These are phyloP conservation scores for Phanerochaete sordida DNA, from an alignment of 768 basidiomycete species.

Conservation along the genomic window DNA sequence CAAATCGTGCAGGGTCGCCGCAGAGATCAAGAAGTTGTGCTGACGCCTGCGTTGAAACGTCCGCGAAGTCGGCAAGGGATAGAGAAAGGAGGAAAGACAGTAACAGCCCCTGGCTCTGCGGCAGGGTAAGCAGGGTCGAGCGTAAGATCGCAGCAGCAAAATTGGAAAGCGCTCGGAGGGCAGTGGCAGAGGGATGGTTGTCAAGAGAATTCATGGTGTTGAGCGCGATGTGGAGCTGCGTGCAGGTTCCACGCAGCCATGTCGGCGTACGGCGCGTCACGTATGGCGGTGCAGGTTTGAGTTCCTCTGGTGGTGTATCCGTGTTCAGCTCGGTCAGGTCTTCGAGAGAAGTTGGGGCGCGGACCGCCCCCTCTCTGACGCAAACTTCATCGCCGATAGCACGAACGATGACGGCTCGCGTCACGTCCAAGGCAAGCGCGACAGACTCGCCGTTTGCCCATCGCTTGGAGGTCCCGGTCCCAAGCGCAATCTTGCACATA, in stretches of 20 bases:
- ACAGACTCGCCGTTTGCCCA: conserved; percentile 76
- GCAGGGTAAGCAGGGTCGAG: conserved; percentile 57
- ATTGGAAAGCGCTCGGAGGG: conserved; percentile 51
- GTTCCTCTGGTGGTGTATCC: background rate
- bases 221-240: conserved; percentile 81
- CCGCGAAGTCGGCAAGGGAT: conserved; percentile 52
- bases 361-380: conserved; percentile 54
- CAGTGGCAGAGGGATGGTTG: conserved; percentile 66
- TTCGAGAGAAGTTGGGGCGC: conserved; percentile 54
- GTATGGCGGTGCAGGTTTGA: conserved; percentile 27
- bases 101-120: conserved; percentile 63
- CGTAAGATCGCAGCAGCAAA: conserved; percentile 56
- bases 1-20: conserved; percentile 33
- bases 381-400: conserved; percentile 71
- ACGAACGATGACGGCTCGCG: conserved; percentile 50
- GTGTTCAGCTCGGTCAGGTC: conserved; percentile 45
- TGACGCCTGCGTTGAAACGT: conserved; percentile 49
- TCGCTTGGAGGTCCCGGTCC: conserved; percentile 46
- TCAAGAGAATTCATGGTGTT: conserved; percentile 70
- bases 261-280: conserved; percentile 58
- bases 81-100: conserved; percentile 73
- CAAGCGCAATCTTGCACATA: conserved; percentile 70
- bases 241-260: conserved; percentile 80
- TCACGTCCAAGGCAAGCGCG: conserved; percentile 50
- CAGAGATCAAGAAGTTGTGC: conserved; percentile 46